Evolutionary conservation across 2,329 filamentous ascomycete species (phyloP).

Genomic region (Cyphellophora europaea): DNA sequence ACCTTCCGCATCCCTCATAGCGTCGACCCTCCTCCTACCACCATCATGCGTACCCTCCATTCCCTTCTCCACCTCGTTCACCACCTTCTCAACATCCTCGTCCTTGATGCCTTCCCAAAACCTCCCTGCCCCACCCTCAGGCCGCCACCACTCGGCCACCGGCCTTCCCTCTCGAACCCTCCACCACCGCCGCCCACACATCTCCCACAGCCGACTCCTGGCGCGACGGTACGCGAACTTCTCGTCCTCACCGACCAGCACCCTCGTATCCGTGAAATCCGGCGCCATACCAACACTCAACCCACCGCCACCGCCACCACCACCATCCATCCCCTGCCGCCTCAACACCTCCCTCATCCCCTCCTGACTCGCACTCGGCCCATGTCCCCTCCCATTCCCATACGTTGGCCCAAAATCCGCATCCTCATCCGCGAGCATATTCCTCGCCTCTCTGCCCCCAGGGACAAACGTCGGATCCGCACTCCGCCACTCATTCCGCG

Average conservation of each 20-base stretch:
- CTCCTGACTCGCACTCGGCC: conserved; percentile 7
- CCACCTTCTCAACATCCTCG: background rate
- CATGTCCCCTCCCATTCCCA: conserved; percentile 19
- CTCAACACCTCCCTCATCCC: background rate
- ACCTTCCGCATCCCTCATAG: conserved; percentile 20
- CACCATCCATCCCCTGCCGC: background rate
- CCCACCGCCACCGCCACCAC: conserved; percentile 4
- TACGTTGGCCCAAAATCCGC: conserved; percentile 23
- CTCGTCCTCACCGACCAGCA: conserved; percentile 73
- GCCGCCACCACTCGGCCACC: conserved; percentile 58
- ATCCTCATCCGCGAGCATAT: conserved; percentile 24
- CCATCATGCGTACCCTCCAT: conserved; percentile 1
- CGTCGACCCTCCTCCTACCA: conserved; percentile 12
- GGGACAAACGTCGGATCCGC: conserved; percentile 10
- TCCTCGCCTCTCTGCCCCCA: conserved; percentile 9
- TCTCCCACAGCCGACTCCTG: conserved; percentile 69
- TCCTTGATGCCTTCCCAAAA: conserved; percentile 50
- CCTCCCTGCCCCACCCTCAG: conserved; percentile 52
- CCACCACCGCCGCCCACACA: conserved; percentile 68
- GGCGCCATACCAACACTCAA: conserved; percentile 20
- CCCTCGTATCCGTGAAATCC: conserved; percentile 58
- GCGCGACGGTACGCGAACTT: conserved; percentile 73
- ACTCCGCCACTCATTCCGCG: conserved; percentile 7
- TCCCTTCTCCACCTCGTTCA: conserved; percentile 3
- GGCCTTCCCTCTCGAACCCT: conserved; percentile 13